Conservation (phyloP, 1,139 yeast species). For the Blastobotrys elegans region DNA sequence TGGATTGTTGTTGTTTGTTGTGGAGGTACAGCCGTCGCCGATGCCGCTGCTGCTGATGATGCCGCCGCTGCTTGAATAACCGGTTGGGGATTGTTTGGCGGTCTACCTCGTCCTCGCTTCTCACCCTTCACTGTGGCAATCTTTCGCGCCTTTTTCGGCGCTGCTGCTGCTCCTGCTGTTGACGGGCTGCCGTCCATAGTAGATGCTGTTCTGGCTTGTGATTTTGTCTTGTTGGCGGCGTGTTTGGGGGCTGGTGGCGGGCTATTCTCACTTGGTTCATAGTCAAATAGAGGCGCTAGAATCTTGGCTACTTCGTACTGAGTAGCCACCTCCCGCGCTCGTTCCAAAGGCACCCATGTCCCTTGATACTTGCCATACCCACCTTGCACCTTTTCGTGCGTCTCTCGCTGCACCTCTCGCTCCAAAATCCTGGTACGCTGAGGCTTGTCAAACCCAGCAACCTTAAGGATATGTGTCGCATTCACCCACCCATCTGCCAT, state of each 20-base stretch:
- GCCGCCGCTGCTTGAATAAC: neutral
- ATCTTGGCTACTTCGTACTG: constrained; percentile 67
- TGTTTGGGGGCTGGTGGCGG: constrained; percentile 38
- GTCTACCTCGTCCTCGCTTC: constrained; percentile 16
- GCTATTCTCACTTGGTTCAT: constrained; percentile 30
- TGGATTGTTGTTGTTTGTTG: neutral
- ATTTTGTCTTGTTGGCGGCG: constrained; percentile 20
- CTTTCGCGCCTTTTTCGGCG: constrained; percentile 18
- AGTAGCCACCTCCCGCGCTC: constrained; percentile 52
- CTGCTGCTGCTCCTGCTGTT: constrained; percentile 14
- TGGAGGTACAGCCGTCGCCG: too few relatives aligned
- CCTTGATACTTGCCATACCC: constrained; percentile 98
- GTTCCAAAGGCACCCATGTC: constrained; percentile 85
- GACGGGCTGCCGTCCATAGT: constrained; percentile 18
- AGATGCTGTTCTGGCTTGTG: constrained; percentile 25
- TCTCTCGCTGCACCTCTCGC: constrained; percentile 81
- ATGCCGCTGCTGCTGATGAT: too few relatives aligned
- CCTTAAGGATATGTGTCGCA: constrained; percentile 94
- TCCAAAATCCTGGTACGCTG: constrained; percentile 88
- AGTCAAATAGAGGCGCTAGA: constrained; percentile 61
- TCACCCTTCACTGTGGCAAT: constrained; percentile 12
- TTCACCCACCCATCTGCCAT: constrained; percentile 91
- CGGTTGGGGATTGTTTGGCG: constrained; percentile 10
- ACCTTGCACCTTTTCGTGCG: constrained; percentile 92
- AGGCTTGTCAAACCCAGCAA: constrained; percentile 93